These are phyloP conservation scores for Cadophora sp. DNA, from an alignment of 2,329 filamentous ascomycete genomes.

Conservation along the genomic window DNA sequence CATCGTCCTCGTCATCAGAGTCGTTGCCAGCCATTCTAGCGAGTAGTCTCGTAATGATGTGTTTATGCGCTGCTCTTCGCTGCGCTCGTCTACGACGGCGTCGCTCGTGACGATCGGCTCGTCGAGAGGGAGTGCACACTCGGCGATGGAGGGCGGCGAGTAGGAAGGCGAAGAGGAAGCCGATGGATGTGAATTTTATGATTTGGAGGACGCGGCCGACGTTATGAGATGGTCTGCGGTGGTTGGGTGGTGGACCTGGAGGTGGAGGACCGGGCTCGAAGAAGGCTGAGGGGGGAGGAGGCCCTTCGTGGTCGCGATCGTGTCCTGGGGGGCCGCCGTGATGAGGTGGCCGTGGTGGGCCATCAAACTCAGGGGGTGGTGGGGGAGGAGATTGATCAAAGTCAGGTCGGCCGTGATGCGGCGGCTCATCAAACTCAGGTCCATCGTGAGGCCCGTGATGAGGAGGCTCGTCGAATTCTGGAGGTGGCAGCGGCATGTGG, in stretches of 20 bases:
- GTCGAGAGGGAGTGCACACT: conserved; percentile 27
- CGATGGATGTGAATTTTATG: conserved; percentile 34
- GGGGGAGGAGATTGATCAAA: conserved; percentile 5
- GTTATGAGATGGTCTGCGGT: conserved; percentile 10
- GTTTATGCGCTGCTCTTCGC: conserved; percentile 32
- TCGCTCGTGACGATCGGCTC: conserved; percentile 28
- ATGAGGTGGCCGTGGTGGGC: neutral
- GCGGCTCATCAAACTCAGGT: conserved; percentile 22
- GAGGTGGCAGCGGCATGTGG: conserved; percentile 21
- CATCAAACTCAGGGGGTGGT: conserved; percentile 12
- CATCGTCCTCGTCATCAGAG: conserved; percentile 30
- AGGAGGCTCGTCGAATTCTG: conserved; percentile 13
- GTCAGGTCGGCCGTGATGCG: conserved; percentile 1
- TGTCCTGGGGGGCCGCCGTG: neutral
- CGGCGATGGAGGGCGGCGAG: conserved; percentile 35
- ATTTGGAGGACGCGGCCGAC: conserved; percentile 27
- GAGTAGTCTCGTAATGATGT: conserved; percentile 29
- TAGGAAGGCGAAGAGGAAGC: conserved; percentile 38
- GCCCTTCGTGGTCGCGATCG: conserved; percentile 1
- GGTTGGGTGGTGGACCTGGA: conserved; percentile 12
- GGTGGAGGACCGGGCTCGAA: conserved; percentile 17
- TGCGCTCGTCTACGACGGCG: conserved; percentile 31
- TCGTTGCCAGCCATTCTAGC: conserved; percentile 24
- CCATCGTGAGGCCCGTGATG: conserved; percentile 16
- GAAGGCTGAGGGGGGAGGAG: conserved; percentile 15